Evolutionary conservation across 768 basidiomycete genomes (phyloP).

Genomic region (Boletus huronensis): DNA sequence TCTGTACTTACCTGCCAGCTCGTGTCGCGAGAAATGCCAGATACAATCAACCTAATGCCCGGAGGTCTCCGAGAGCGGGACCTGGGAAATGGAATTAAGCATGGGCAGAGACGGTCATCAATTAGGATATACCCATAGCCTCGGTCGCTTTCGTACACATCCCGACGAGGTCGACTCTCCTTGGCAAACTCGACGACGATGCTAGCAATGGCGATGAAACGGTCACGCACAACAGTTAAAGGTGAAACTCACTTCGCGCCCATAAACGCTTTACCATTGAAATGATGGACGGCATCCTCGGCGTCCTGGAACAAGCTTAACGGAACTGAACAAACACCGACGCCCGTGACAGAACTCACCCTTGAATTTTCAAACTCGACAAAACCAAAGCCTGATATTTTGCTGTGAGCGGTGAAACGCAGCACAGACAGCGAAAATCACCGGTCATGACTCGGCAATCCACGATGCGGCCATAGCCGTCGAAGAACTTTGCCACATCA

Average conservation of each 20-base stretch:
- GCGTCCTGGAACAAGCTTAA: constrained; percentile 63
- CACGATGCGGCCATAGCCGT: constrained; percentile 82
- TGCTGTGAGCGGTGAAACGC: constrained; percentile 14
- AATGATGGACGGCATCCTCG: constrained; percentile 84
- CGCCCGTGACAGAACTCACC: constrained; percentile 38
- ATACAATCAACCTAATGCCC: constrained; percentile 80
- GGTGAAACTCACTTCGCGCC: constrained; percentile 55
- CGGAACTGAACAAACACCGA: background rate
- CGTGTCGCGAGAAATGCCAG: constrained; percentile 88
- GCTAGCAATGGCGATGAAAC: constrained; percentile 38
- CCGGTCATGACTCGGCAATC: constrained; percentile 96
- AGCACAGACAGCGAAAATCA: constrained; percentile 34
- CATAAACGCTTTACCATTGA: constrained; percentile 88
- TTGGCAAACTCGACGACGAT: constrained; percentile 97
- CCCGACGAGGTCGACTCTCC: constrained; percentile 83
- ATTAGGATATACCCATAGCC: constrained; percentile 48
- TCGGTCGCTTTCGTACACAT: constrained; percentile 59
- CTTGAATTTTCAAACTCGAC: constrained; percentile 90
- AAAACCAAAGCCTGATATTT: constrained; percentile 80
- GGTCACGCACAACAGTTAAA: background rate
- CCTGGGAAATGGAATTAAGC: constrained; percentile 34
- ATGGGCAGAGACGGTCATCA: constrained; percentile 1
- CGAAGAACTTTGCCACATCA: constrained; percentile 86
- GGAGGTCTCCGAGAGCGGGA: constrained; percentile 73
- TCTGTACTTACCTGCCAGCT: constrained; percentile 92